Base-by-base conservation (phyloP, 352 stramenopile genomes). In the Pythium scleroteichum region DNA sequence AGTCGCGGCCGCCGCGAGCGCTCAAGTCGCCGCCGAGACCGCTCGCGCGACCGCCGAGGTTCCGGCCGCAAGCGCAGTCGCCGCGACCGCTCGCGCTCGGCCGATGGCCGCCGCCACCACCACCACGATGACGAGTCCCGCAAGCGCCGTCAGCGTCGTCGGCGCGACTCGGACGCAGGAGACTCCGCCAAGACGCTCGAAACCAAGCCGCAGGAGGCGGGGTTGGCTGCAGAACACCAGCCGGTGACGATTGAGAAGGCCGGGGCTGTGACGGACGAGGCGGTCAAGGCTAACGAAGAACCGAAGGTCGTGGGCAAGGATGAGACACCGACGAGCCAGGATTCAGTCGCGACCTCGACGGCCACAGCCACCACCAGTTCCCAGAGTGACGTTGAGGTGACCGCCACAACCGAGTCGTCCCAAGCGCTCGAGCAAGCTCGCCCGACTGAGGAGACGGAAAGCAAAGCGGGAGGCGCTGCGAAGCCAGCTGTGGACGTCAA, bases 401-500 rank as follows among this genome's bases (percentile, higher is more conserved):
- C 60, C 5, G 10, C 29, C 29, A 5, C 29, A 10, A 10, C 29
- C 10, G 29, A 35, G 29, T 35, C 10, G 29, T 10, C 29, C 10
- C 29, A 35, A 10, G 29, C 5, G 5, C 29, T 10, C 29, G 29
- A 35, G 5, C 29, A 10, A 35, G 29, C 10, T 5, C 29, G 29
- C 29, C 29, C 29, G 10, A 35, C 29, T 35, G 29, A 35, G 29
- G 29, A 35, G 10, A 35, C 29, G 5, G 29, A 13, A 23, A 16
- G 8, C 14, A 32, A 51, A 53, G 29, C 14, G n/a, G 26, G 32
- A 53, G 53, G 9, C 9, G 44, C 33, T 19, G 44, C 8, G 14
- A 32, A 17, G 22, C 12, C 26, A 16, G 58, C 45, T 27, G 56
- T 94, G 16, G 75, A 95, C 53, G 82, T 93, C 32, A 81, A 66